Evolutionary conservation across 352 stramenopile genomes (phyloP), one percentile per base, ranked within the genome.

Genomic region (Phytopythium boreale): DNA sequence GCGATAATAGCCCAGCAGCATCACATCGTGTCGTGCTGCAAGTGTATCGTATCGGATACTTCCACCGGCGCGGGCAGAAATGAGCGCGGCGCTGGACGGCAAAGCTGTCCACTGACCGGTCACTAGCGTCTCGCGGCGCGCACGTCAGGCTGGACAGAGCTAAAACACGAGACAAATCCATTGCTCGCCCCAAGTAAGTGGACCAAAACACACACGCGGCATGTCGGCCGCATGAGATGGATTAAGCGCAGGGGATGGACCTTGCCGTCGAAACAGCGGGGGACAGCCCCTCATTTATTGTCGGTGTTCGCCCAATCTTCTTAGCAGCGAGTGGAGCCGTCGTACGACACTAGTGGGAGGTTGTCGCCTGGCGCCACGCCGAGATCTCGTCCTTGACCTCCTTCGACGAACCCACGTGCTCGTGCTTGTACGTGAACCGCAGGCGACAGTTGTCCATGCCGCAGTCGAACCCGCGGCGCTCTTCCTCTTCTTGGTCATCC

Each of bases 331-430:
- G 10, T 39, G 34, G 34, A 39, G 34, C 1, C 34, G 34, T 34
- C 3, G 34, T 39, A 7, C 5, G 5, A 7, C 10, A 19, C 26
- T 60, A 60, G 55, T 37, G 59, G 19, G 51, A 41, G 15, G 37
- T 15, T 24, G 41, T 66, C 34, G 36, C 14, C 50, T 79, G 68
- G 34, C 82, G 80, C 82, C 82, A 91, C 31, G 78, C 62, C 4
- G 82, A 82, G 43, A 89, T 80, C 61, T 88, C 79, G 19, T 74
- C 59, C 68, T 88, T 89, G 41, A 76, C 68, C 31, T 83, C 70
- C 47, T 88, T 69, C 14, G 82, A 87, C 12, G 82, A 69, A 4
- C 80, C 82, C 19, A 91, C 80, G 63, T 91, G 82, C 55, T 91
- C 82, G 60, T 91, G 82, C 52, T 88, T 71, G 64, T 85, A 91